Evolutionary conservation across 208 protist species (phyloP).

Genomic region (Trypanosoma theileri): DNA sequence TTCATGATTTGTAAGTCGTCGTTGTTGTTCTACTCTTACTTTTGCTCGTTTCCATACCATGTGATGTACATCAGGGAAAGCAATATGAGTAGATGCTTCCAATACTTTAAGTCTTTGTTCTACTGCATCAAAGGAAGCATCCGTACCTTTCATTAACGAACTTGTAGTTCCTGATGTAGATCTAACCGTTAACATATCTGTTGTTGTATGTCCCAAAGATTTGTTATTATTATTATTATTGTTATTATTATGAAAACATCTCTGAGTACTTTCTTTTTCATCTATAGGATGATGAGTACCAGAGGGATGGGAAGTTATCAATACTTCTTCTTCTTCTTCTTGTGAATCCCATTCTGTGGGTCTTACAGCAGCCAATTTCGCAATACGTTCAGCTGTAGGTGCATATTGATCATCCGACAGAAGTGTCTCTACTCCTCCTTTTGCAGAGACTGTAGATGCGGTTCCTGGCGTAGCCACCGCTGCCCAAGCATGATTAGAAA

Average conservation of each 20-base stretch:
- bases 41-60: conserved; percentile 11
- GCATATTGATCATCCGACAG: neutral
- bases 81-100: neutral
- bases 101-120: conserved; percentile 10
- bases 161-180: neutral
- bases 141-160: neutral
- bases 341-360: neutral
- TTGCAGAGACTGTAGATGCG: neutral
- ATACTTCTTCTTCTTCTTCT: neutral
- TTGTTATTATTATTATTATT: neutral
- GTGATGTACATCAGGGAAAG: conserved; percentile 22
- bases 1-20: neutral
- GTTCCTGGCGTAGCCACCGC: neutral
- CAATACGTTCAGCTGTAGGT: neutral
- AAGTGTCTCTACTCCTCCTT: neutral
- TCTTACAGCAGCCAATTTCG: neutral
- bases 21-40: conserved; percentile 9
- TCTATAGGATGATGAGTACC: neutral
- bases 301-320: neutral
- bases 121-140: neutral
- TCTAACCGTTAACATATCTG: neutral
- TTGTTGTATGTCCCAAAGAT: neutral
- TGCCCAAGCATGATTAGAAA: neutral
- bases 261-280: neutral
- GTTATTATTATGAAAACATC: neutral